Evolutionary conservation across 2,329 filamentous ascomycete species (phyloP).

Genomic region (Chaetothyriales sp.): DNA sequence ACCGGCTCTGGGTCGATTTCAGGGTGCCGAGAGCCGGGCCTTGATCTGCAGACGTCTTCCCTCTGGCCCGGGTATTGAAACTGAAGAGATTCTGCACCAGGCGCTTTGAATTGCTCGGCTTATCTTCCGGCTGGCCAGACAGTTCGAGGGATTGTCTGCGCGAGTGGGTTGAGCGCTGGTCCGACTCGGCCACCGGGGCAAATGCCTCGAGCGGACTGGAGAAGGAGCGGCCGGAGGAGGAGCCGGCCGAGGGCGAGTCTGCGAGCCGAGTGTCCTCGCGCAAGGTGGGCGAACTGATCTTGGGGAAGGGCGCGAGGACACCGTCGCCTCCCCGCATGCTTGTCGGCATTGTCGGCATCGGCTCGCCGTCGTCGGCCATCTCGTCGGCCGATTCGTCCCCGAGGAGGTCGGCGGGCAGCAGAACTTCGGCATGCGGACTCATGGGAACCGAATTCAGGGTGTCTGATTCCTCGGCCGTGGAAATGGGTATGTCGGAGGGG

Average conservation of each 20-base stretch:
- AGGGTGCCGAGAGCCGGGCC: conserved; percentile 45
- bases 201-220: conserved; percentile 34
- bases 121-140: conserved; percentile 6
- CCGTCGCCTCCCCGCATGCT: neutral
- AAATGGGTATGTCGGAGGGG: conserved; percentile 26
- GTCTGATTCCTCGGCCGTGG: conserved; percentile 35
- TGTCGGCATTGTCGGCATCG: conserved; percentile 4
- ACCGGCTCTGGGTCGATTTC: conserved; percentile 48
- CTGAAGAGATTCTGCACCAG: conserved; percentile 37
- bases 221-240: conserved; percentile 33
- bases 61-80: conserved; percentile 43
- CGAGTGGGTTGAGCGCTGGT: conserved; percentile 23
- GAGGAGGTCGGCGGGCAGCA: conserved; percentile 48
- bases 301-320: conserved; percentile 9
- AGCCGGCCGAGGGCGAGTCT: conserved; percentile 32
- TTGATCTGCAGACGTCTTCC: conserved; percentile 47
- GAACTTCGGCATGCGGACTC: conserved; percentile 48
- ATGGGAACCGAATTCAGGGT: conserved; percentile 46
- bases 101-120: conserved; percentile 8
- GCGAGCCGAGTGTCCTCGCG: conserved; percentile 22
- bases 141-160: conserved; percentile 17
- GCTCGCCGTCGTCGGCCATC: conserved; percentile 19
- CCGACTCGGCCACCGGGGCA: conserved; percentile 25
- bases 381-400: conserved; percentile 35
- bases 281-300: conserved; percentile 10